Conservation (phyloP, 2,329 filamentous ascomycete species). For the Talaromyces sp. region DNA sequence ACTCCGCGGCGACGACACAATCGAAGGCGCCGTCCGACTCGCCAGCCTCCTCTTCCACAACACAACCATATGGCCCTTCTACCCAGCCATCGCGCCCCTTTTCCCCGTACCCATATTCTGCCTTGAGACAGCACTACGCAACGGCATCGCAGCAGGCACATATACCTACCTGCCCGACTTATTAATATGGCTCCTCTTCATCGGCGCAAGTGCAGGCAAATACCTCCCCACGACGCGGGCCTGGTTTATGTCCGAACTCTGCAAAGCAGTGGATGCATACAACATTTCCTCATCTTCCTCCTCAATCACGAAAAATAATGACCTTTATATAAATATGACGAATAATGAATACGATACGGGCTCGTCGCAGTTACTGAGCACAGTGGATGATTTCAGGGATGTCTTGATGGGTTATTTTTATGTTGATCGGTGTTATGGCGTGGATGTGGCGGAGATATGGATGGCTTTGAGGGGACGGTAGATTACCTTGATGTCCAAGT, state of each 20-base stretch:
- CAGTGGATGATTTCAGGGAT: conserved; percentile 36
- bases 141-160: conserved; percentile 33
- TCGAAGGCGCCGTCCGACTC: conserved; percentile 41
- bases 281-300: too few species aligned
- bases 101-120: conserved; percentile 37
- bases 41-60: conserved; percentile 42
- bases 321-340: conserved; percentile 12
- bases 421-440: conserved; percentile 35
- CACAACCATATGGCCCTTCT: conserved; percentile 41
- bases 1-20: conserved; percentile 36
- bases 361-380: conserved; percentile 21
- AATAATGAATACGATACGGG: background rate
- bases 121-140: conserved; percentile 34
- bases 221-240: conserved; percentile 16
- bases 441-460: conserved; percentile 34
- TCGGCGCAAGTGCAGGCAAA: conserved; percentile 32
- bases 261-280: background rate
- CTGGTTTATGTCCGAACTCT: conserved; percentile 36
- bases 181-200: conserved; percentile 39
- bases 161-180: conserved; percentile 36
- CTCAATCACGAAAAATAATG: conserved; percentile 20
- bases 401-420: conserved; percentile 38
- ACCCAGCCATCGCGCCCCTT: conserved; percentile 36
- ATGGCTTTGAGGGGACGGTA: conserved; percentile 20
- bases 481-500: too few species aligned